These are phyloP conservation scores for Atalantia buxifolia DNA, from an alignment of 345 rosid genomes.

Conservation along the genomic window DNA sequence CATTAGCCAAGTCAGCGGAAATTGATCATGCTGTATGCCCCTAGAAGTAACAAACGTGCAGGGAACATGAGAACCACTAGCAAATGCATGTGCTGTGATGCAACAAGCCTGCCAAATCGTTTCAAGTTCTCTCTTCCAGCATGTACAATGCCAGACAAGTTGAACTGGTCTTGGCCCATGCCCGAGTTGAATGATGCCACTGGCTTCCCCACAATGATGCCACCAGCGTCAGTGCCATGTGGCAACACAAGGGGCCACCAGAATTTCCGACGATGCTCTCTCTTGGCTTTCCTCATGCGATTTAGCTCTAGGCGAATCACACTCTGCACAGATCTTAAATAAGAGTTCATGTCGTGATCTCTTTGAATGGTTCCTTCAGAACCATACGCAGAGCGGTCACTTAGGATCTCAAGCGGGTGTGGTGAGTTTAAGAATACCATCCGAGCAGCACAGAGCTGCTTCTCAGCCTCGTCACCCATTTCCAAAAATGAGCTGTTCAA, in stretches of 20 bases:
- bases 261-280: conserved; percentile 52
- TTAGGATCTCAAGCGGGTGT: conserved; percentile 94
- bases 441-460: conserved; percentile 65
- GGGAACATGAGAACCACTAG: conserved; percentile 68
- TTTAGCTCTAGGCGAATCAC: conserved; percentile 73
- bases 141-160: conserved; percentile 58
- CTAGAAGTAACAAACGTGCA: conserved; percentile 56
- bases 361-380: conserved; percentile 79
- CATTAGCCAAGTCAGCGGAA: conserved; percentile 19
- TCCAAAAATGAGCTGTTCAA: conserved; percentile 44
- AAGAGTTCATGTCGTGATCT: conserved; percentile 92
- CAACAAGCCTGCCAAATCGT: conserved; percentile 62
- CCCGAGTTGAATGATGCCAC: conserved; percentile 23
- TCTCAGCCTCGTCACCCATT: conserved; percentile 43
- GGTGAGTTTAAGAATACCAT: conserved; percentile 82
- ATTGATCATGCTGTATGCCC: conserved; percentile 44
- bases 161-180: conserved; percentile 34
- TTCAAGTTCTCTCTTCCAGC: conserved; percentile 63
- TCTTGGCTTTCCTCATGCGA: conserved; percentile 52
- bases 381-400: conserved; percentile 83
- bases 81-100: conserved; percentile 88
- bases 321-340: conserved; percentile 54
- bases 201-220: conserved; percentile 33
- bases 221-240: conserved; percentile 26
- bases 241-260: conserved; percentile 66